A percentile compares a stretch with the other conserved stretches of the same genome.
Evolutionary conservation across 345 rosid species (phyloP).

Genomic region (Aegle marmelos): DNA sequence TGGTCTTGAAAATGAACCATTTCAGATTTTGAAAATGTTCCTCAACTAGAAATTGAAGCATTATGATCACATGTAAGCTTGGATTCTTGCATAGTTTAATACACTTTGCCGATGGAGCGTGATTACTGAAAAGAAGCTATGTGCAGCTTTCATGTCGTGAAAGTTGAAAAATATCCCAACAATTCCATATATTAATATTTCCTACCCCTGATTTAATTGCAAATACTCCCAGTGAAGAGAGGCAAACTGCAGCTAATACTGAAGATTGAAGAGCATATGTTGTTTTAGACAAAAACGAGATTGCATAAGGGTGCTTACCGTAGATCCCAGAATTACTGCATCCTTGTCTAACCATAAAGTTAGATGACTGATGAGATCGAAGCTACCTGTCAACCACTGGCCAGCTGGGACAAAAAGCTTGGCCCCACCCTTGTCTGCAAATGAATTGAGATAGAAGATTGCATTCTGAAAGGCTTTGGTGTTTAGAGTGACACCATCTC

Average conservation of each 20-base stretch:
- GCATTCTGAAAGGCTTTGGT: conserved; percentile 99
- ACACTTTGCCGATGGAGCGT: conserved; percentile 8
- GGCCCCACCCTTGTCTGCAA: conserved; percentile 96
- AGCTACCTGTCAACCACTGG: conserved; percentile 97
- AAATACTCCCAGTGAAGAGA: not conserved
- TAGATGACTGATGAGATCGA: conserved; percentile 91
- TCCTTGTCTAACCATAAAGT: conserved; percentile 86
- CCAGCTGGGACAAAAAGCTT: conserved; percentile 96
- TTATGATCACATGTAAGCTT: conserved; percentile 7
- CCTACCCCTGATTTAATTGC: not conserved
- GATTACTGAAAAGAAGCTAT: conserved; percentile 1
- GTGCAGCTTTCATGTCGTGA: not conserved
- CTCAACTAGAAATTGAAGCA: conserved; percentile 5
- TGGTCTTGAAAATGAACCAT: conserved; percentile 8
- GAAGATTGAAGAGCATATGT: not conserved
- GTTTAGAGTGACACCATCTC: conserved; percentile 92
- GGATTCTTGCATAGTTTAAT: conserved; percentile 6
- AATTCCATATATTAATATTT: not conserved
- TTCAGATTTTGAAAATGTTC: not conserved
- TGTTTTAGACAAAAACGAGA: not conserved
- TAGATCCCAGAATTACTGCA: conserved; percentile 93
- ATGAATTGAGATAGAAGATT: conserved; percentile 93
- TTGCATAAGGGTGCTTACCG: conserved; percentile 37
- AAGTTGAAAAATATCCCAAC: not conserved
- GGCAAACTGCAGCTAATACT: not conserved